Percentiles rank a stretch among this genome's conserved stretches.
Conservation (phyloP, 2,329 filamentous ascomycete species). For the Pseudogymnoascus sp. region DNA sequence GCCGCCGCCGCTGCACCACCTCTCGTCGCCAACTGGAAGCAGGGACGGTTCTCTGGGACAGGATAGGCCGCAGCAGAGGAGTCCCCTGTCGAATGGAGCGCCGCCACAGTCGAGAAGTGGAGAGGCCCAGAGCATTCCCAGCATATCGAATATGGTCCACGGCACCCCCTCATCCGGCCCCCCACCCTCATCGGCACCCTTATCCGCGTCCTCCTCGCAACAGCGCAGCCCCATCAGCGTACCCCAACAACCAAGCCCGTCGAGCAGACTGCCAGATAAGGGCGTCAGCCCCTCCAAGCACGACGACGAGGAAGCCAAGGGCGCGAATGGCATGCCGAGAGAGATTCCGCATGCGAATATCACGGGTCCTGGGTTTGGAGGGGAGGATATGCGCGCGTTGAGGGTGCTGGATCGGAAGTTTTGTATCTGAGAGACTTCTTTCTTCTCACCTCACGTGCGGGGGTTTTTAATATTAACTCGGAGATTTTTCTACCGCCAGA, state of each 20-base stretch:
- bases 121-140: constrained; percentile 5
- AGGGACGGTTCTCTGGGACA: background rate
- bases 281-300: constrained; percentile 3
- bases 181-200: background rate
- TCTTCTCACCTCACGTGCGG: background rate
- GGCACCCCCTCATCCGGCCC: constrained; percentile 13
- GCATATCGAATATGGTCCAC: constrained; percentile 25
- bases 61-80: background rate
- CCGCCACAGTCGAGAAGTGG: background rate
- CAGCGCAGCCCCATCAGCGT: constrained; percentile 20
- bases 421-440: constrained; percentile 24
- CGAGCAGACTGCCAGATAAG: constrained; percentile 24
- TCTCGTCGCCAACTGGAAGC: background rate
- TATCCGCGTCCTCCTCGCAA: constrained; percentile 14
- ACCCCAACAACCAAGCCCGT: constrained; percentile 25
- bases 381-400: constrained; percentile 58
- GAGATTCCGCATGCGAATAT: constrained; percentile 50
- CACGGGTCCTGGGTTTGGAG: constrained; percentile 32
- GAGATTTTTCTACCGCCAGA: background rate
- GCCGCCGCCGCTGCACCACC: background rate
- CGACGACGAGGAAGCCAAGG: constrained; percentile 11
- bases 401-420: constrained; percentile 58
- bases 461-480: background rate
- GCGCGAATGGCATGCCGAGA: constrained; percentile 32
- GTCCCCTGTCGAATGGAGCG: background rate